Conservation (phyloP, 208 protist genomes). For the Trichomonas tenax region DNA sequence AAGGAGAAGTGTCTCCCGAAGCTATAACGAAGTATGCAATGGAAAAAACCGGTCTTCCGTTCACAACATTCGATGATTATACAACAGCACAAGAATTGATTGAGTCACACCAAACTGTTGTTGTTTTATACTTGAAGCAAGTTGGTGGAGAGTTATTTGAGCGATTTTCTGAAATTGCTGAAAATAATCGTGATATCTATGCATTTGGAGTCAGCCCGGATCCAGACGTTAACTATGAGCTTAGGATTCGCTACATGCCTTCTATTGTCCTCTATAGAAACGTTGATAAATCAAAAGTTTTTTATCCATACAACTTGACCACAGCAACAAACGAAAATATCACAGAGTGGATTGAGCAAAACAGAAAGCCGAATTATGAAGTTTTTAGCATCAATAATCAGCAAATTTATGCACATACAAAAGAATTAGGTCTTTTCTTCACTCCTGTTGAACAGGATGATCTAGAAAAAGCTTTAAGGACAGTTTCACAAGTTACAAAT, state of each 20-base stretch:
- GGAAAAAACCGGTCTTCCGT: neutral
- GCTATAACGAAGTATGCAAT: neutral
- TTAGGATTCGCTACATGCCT: neutral
- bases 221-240: neutral
- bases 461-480: neutral
- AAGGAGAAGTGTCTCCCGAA: neutral
- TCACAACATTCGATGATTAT: constrained; percentile 16
- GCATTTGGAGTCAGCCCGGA: neutral
- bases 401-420: neutral
- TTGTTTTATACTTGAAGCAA: neutral
- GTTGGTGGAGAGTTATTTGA: neutral
- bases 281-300: neutral
- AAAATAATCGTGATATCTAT: neutral
- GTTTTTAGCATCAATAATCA: neutral
- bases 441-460: neutral
- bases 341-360: neutral
- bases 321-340: neutral
- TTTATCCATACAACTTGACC: neutral
- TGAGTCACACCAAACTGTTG: neutral
- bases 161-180: neutral
- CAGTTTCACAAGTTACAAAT: neutral
- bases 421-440: neutral
- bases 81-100: neutral
- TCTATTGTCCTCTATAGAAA: neutral
- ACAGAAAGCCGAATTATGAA: neutral